A percentile compares a stretch with the other conserved stretches of the same genome.
These are phyloP conservation scores for Corchorus capsularis DNA, from an alignment of 345 rosid genomes.

Conservation along the genomic window DNA sequence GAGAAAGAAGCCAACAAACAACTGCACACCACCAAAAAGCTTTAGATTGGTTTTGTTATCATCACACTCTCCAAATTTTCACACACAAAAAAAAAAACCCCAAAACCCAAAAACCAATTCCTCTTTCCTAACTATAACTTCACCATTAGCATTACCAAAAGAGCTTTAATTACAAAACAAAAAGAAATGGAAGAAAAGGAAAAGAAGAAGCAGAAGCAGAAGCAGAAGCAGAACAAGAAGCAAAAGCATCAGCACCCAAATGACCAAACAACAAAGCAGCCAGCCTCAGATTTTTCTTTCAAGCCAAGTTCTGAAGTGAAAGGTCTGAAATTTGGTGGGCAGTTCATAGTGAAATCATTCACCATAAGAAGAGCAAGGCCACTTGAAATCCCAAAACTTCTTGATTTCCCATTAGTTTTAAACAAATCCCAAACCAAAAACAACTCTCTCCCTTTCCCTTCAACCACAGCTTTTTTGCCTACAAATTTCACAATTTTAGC, in stretches of 20 bases:
- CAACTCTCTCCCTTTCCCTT: constrained; percentile 52
- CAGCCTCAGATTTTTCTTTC: constrained; percentile 69
- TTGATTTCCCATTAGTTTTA: constrained; percentile 57
- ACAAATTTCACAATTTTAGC: constrained; percentile 95
- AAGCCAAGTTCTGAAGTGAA: constrained; percentile 78
- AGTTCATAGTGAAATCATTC: constrained; percentile 90
- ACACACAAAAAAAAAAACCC: background rate
- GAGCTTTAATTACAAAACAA: background rate
- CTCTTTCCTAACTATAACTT: background rate
- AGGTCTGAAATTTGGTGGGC: constrained; percentile 89
- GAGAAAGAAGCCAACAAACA: background rate
- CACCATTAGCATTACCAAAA: background rate
- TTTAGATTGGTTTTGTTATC: background rate
- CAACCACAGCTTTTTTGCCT: constrained; percentile 82
- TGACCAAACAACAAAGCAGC: constrained; percentile 44
- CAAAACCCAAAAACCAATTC: background rate
- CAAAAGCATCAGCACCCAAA: constrained; percentile 68
- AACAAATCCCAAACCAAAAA: constrained; percentile 25
- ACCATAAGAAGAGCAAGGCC: constrained; percentile 82
- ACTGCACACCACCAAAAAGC: constrained; percentile 15
- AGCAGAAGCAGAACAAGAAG: constrained; percentile 65
- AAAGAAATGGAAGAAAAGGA: constrained; percentile 60
- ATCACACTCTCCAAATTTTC: background rate
- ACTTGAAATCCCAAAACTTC: constrained; percentile 76
- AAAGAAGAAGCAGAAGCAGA: constrained; percentile 32